phyloP scores from a whole-genome alignment of 768 basidiomycete species.

The Panaeolus papilionaceus region DNA sequence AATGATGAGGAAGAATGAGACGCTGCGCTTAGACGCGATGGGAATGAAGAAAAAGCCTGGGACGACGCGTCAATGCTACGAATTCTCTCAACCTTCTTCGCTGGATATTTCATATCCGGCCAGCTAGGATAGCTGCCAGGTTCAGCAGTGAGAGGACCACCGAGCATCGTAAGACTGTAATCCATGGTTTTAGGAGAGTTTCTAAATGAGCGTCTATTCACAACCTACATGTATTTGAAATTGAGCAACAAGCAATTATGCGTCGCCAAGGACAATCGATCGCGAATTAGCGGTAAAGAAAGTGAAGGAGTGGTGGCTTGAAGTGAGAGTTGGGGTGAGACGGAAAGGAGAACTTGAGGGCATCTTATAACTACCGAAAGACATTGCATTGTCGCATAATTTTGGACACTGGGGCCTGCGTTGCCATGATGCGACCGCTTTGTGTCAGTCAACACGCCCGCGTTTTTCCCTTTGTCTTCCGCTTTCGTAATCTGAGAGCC shows the following conservation, averaged over 20 bases:
- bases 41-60: background rate
- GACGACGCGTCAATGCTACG: background rate
- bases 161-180: background rate
- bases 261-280: background rate
- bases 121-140: background rate
- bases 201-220: background rate
- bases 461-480: background rate
- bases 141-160: background rate
- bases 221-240: background rate
- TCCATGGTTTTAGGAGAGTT: background rate
- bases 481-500: background rate
- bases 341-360: conserved; percentile 3
- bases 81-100: conserved; percentile 1
- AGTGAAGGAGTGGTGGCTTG: background rate
- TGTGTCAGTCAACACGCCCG: background rate
- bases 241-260: background rate
- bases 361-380: background rate
- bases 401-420: background rate
- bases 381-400: background rate
- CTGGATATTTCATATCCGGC: conserved; percentile 10
- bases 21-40: background rate
- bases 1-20: background rate
- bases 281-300: background rate
- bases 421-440: background rate
- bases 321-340: background rate